These are phyloP conservation scores for Penicillium canescens DNA, from an alignment of 495 filamentous ascomycete genomes.

Conservation along the genomic window DNA sequence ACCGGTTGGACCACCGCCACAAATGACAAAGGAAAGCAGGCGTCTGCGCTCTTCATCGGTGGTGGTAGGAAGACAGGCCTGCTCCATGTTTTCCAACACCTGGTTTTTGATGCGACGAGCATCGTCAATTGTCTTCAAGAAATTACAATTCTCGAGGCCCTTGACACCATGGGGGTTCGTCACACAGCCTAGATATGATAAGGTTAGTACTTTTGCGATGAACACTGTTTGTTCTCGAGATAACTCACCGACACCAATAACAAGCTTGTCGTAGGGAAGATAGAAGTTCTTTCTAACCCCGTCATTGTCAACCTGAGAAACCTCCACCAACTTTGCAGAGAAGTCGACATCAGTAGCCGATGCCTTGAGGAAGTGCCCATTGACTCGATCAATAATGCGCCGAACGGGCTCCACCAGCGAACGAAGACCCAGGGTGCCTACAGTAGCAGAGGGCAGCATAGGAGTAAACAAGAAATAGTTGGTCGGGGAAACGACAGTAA, in stretches of 20 bases:
- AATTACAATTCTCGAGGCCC: conserved; percentile 90
- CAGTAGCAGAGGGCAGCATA: conserved; percentile 94
- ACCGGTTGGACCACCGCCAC: conserved; percentile 93
- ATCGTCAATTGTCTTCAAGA: conserved; percentile 91
- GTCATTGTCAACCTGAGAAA: conserved; percentile 67
- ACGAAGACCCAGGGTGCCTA: conserved; percentile 88
- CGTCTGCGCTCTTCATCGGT: conserved; percentile 84
- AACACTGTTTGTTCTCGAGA: neutral
- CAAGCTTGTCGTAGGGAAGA: conserved; percentile 97
- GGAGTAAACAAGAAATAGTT: conserved; percentile 99
- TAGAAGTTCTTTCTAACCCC: conserved; percentile 82
- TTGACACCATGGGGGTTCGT: conserved; percentile 96
- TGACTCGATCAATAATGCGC: conserved; percentile 71
- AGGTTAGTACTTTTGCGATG: neutral
- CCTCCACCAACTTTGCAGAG: conserved; percentile 84
- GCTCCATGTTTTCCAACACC: conserved; percentile 89
- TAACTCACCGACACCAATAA: conserved; percentile 78
- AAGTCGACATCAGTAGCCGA: conserved; percentile 87
- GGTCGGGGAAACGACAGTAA: conserved; percentile 88
- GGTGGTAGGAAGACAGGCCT: conserved; percentile 91
- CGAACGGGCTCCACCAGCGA: conserved; percentile 92
- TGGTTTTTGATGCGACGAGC: conserved; percentile 84
- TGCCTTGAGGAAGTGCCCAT: conserved; percentile 88
- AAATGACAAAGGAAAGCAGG: conserved; percentile 89
- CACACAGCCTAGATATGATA: conserved; percentile 61